These are phyloP conservation scores for Phialemonium atrogriseum DNA, from an alignment of 2,329 filamentous ascomycete species.

Conservation along the genomic window DNA sequence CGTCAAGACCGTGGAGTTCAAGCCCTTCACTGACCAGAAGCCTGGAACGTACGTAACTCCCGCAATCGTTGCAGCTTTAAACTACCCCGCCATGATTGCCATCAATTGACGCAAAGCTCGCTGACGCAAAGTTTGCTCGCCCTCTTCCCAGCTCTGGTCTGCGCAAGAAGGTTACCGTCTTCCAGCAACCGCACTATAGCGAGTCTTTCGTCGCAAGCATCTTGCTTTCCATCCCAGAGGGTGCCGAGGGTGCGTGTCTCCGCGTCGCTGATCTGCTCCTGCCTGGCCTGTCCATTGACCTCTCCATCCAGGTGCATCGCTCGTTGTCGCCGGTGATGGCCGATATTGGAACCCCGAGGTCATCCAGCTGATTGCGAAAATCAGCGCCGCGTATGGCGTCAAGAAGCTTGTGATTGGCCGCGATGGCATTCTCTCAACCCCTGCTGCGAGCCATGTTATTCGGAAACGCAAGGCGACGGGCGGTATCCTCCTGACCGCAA, in stretches of 20 bases:
- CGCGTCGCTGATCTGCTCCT: slow-evolving; percentile 3
- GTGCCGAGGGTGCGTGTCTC: slow-evolving; percentile 56
- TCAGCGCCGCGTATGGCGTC: slow-evolving; percentile 91
- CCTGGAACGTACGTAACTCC: slow-evolving; percentile 80
- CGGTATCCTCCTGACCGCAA: slow-evolving; percentile 92
- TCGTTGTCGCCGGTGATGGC: slow-evolving; percentile 96
- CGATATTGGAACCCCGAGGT: slow-evolving; percentile 97
- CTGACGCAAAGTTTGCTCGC: slow-evolving; percentile 5
- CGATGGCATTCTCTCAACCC: slow-evolving; percentile 92
- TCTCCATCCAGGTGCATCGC: slow-evolving; percentile 50
- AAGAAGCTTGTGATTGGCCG: slow-evolving; percentile 98
- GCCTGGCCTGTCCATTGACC: slow-evolving; percentile 3
- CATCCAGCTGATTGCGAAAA: slow-evolving; percentile 94
- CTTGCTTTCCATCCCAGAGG: slow-evolving; percentile 92
- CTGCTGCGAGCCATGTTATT: slow-evolving; percentile 92
- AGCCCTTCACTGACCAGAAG: slow-evolving; percentile 92
- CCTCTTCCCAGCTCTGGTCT: slow-evolving; percentile 69
- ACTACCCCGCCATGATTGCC: slow-evolving; percentile 22
- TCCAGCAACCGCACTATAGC: slow-evolving; percentile 91
- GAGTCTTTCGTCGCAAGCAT: slow-evolving; percentile 94
- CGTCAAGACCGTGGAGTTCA: slow-evolving; percentile 69
- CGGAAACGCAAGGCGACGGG: slow-evolving; percentile 91
- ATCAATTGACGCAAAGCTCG: slow-evolving; percentile 2
- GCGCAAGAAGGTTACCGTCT: slow-evolving; percentile 97
- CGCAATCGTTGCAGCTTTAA: slow-evolving; percentile 12